Conservation (phyloP, 371 early-diverging fungal genomes). For the Haplosporangium sp. region DNA sequence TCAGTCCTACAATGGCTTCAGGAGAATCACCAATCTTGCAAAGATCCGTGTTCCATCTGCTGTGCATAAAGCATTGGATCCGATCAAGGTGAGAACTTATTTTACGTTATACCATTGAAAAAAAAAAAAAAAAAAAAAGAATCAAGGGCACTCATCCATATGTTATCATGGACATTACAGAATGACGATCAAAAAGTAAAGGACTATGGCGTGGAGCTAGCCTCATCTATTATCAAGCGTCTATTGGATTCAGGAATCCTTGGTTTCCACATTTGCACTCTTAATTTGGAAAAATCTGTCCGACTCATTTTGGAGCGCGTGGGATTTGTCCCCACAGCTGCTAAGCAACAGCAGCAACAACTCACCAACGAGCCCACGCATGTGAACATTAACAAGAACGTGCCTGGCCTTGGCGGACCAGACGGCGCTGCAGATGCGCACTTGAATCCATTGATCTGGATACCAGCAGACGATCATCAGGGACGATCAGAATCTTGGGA, state of each 20-base stretch:
- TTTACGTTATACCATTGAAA: not conserved
- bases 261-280: conserved; percentile 85
- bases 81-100: conserved; percentile 69
- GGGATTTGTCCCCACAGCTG: conserved; percentile 59
- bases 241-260: conserved; percentile 66
- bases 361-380: conserved; percentile 22
- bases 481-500: conserved; percentile 83
- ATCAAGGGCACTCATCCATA: no score
- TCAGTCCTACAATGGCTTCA: conserved; percentile 90
- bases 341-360: conserved; percentile 11
- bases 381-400: conserved; percentile 1
- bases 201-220: conserved; percentile 87
- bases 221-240: conserved; percentile 74
- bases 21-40: conserved; percentile 85
- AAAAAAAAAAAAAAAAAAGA: not conserved
- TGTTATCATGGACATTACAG: conserved; percentile 25
- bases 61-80: conserved; percentile 77
- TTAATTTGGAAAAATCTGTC: conserved; percentile 91
- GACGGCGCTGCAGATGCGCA: conserved; percentile 12
- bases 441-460: conserved; percentile 47
- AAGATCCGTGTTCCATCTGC: conserved; percentile 82
- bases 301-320: conserved; percentile 84
- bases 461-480: conserved; percentile 13
- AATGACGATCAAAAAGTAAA: conserved; percentile 95
- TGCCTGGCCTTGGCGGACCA: not conserved